Evolutionary conservation across 106 monocot genomes (phyloP).

Genomic region (Dactylorhiza incarnata): DNA sequence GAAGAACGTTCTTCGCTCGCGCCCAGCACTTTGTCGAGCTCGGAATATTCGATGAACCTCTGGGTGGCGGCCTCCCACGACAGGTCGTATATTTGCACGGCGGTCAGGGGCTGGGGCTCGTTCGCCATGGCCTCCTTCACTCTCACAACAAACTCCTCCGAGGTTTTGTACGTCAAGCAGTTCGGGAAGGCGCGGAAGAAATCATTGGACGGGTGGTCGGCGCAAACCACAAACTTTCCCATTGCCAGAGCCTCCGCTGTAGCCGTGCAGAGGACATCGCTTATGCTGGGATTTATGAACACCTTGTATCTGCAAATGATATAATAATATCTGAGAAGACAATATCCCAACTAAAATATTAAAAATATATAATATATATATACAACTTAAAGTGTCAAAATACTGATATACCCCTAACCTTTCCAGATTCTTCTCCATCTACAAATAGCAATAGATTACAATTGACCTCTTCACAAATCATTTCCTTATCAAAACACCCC

Average conservation of each 20-base stretch:
- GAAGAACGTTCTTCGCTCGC: slow-evolving; percentile 8
- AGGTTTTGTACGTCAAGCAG: slow-evolving; percentile 84
- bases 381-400: too few relatives aligned
- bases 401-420: too few relatives aligned
- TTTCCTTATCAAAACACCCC: too few relatives aligned
- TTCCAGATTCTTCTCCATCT: too few relatives aligned
- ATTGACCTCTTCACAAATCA: too few relatives aligned
- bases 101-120: slow-evolving; percentile 76
- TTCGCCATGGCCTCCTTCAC: slow-evolving; percentile 67
- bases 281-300: slow-evolving; percentile 92
- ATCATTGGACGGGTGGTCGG: slow-evolving; percentile 97
- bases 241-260: slow-evolving; percentile 99
- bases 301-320: slow-evolving; percentile 70
- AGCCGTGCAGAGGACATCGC: slow-evolving; percentile 95
- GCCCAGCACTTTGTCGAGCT: slow-evolving; percentile 62
- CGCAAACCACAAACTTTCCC: slow-evolving; percentile 98
- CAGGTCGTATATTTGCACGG: slow-evolving; percentile 66
- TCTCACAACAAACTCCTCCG: slow-evolving; percentile 76
- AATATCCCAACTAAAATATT: too few relatives aligned
- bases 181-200: slow-evolving; percentile 92
- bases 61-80: slow-evolving; percentile 98
- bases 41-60: slow-evolving; percentile 81
- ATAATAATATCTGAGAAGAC: too few relatives aligned
- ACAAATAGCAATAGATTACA: too few relatives aligned
- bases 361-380: too few relatives aligned